Base-by-base conservation (phyloP, 164 flowering plant species). In the Liquidambar formosana region DNA sequence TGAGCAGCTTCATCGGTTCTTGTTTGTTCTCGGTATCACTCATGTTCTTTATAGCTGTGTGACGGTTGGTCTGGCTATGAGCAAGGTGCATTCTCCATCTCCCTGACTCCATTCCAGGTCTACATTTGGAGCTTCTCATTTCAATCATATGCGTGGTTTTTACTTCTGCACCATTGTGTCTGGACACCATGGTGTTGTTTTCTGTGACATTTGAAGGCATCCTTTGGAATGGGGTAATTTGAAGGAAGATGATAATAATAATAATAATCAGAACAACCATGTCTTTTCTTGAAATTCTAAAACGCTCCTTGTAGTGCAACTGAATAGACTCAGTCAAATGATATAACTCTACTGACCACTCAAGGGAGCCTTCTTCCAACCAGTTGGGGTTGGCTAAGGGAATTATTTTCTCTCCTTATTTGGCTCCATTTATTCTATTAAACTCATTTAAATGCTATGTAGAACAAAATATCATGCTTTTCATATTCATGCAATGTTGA, bases 1-100 rank as follows among this genome's bases (percentile, higher is more conserved):
- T 44, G 92, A 89, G 79, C 97, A 95, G 79, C 99, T 95, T 68
- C 93, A 91, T 67, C 88, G 92, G 1, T 89, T 92, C 72, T 74
- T 95, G 76, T 95, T 95, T 74, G 89, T 92, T 63, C 97, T 95
- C 59, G 97, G 97, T 48, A 83, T 89, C 65, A 92, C 97, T 69
- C 97, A 94, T 83, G 96, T 94, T 41, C 73, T 90, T 4, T 94
- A 94, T 65, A 92, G 97, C 70, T 84, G 91, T 69, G 19, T 88
- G 47, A 78, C 89, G 0, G 87, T 92, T 66, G 97, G 85, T 63
- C 72, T 94, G 61, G 80, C 97, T 25, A 89, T 92, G 94, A 79
- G 82, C 76, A 94, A 92, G 97, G 99, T 91, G 61, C 60, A 59
- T 13, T 56, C 64, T 64, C 25, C 28, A 64, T 67, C 18, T 56